A percentile compares a stretch with the other conserved stretches of the same genome.
Conservation (phyloP, 2,329 filamentous ascomycete species). For the Monosporascus sp. region DNA sequence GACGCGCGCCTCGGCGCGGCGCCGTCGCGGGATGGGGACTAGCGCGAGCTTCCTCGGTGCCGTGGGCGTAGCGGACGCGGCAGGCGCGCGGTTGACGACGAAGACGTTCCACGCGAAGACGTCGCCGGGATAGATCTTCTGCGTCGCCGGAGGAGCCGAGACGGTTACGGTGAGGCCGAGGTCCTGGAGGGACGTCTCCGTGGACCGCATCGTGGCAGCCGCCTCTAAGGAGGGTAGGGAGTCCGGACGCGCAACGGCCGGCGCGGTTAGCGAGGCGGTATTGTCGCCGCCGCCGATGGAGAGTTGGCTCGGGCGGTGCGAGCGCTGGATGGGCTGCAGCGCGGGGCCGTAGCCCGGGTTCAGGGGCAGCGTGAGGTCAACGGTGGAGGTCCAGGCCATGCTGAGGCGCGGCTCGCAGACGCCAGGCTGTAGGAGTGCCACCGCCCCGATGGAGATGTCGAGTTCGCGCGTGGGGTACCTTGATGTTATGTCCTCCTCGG, state of each 20-base stretch:
- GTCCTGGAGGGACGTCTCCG: slow-evolving; percentile 47
- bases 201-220: slow-evolving; percentile 38
- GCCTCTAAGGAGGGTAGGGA: slow-evolving; percentile 55
- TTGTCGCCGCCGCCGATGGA: slow-evolving; percentile 54
- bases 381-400: slow-evolving; percentile 63
- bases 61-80: slow-evolving; percentile 31
- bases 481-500: slow-evolving; percentile 37
- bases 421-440: slow-evolving; percentile 49
- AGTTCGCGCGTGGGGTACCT: slow-evolving; percentile 49
- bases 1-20: slow-evolving; percentile 51
- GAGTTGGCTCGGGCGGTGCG: slow-evolving; percentile 58
- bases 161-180: slow-evolving; percentile 74
- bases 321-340: slow-evolving; percentile 53
- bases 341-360: slow-evolving; percentile 57
- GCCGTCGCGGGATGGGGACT: slow-evolving; percentile 60
- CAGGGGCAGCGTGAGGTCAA: slow-evolving; percentile 64
- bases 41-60: slow-evolving; percentile 64
- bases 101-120: slow-evolving; percentile 70
- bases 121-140: slow-evolving; percentile 53
- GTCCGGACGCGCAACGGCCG: slow-evolving; percentile 54
- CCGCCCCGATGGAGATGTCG: slow-evolving; percentile 56
- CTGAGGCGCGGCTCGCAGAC: slow-evolving; percentile 55
- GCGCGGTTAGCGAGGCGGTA: slow-evolving; percentile 50
- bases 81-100: slow-evolving; percentile 63
- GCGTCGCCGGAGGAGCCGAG: slow-evolving; percentile 48